Base-by-base conservation (phyloP, 148 eudicot genomes). In the Rhododendron simsii region DNA sequence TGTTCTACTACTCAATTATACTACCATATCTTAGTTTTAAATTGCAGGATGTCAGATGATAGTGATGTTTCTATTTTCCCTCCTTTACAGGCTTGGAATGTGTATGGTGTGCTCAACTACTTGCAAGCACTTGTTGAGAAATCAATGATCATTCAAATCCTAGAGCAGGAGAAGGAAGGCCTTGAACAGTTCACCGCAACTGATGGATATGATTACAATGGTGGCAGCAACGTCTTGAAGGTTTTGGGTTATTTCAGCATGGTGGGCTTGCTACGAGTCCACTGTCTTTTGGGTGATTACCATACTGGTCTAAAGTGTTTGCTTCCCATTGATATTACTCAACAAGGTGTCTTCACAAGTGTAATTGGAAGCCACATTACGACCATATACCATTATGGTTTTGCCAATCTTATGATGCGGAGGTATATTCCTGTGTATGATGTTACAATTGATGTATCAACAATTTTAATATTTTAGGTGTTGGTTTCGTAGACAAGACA, bases 201-300 rank as follows among this genome's bases (percentile, higher is more conserved):
- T 78, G 98, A 97, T 91, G 99, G 99, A 71, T 97, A 95, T 91
- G 98, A 95, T 90, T 97, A 94, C 86, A 90, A 67, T 91, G 98
- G 99, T 75, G 99, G 96, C 65, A 97, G 99, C 89, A 97, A 97
- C 91, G 98, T 97, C 55, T 90, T 97, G 92, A 91, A 96, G 91
- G 98, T 95, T 26, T 91, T 97, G 90, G 99, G 99, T 26, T 97
- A 97, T 90, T 97, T 97, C 84, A 97, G 99, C 91, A 97, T 97
- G 98, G 95, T 97, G 30, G 99, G 99, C 21, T 90, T 97, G 91
- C 92, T 97, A 67, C 91, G 98, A 80, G 96, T 97, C 65, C 98
- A 95, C 71, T 97, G 99, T 86, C 92, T 95, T 85, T 86, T 97
- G 89, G 99, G 99, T 81, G 98, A 95, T 88, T 97, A 97, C 88